Conservation (phyloP, 2,329 filamentous ascomycete genomes). For the Coniochaeta prunicola region DNA sequence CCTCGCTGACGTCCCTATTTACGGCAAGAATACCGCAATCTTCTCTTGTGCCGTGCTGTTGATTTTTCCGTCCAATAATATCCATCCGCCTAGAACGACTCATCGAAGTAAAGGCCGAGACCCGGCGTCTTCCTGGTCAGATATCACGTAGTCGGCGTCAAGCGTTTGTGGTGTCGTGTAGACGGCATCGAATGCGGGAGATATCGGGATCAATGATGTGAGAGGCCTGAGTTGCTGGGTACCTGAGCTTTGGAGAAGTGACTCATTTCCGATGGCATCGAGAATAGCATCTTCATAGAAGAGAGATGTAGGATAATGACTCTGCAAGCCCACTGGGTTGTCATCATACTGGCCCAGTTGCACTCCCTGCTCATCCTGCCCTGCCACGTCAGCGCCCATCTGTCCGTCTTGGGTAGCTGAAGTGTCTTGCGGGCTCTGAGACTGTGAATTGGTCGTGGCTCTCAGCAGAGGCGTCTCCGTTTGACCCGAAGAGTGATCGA, state of each 20-base stretch:
- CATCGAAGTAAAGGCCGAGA: not conserved
- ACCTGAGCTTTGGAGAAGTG: not conserved
- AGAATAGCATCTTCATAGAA: not conserved
- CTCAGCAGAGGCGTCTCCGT: not conserved
- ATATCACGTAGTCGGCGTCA: not conserved
- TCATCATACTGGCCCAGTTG: not conserved
- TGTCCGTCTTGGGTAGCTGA: not conserved
- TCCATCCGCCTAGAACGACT: too few relatives aligned
- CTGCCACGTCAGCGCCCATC: not conserved
- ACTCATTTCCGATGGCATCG: not conserved
- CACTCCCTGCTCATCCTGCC: not conserved
- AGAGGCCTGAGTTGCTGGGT: not conserved
- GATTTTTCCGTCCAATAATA: not conserved
- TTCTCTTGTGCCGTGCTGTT: not conserved
- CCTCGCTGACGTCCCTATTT: not conserved
- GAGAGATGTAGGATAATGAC: not conserved
- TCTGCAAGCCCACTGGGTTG: not conserved
- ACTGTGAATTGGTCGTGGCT: not conserved
- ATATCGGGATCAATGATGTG: not conserved
- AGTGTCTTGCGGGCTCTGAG: not conserved
- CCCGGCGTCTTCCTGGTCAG: not conserved
- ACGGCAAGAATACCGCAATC: not conserved
- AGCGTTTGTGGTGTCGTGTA: not conserved
- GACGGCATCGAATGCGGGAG: not conserved
- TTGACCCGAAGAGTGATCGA: not conserved